phyloP scores from a whole-genome alignment of 495 filamentous ascomycete genomes.

The Penicillium roqueforti region DNA sequence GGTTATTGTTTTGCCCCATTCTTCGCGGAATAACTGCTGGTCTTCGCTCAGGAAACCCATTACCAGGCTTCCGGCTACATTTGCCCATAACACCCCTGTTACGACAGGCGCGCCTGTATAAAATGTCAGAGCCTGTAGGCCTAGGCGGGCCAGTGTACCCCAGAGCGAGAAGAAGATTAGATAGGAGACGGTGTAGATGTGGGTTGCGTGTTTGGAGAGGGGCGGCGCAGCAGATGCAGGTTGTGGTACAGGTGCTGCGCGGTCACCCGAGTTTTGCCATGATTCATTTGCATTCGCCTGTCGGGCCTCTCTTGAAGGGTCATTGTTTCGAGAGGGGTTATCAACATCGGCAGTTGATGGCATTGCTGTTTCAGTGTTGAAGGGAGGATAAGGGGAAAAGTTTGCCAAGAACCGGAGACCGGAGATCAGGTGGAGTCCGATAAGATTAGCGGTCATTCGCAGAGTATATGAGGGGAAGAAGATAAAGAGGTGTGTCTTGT shows the following conservation, averaged over 20 bases:
- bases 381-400: background rate
- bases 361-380: background rate
- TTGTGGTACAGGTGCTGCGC: background rate
- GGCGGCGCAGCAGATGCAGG: slow-evolving; percentile 7
- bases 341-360: background rate
- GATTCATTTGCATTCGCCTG: slow-evolving; percentile 5
- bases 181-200: slow-evolving; percentile 75
- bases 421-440: slow-evolving; percentile 11
- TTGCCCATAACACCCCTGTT: slow-evolving; percentile 81
- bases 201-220: slow-evolving; percentile 56
- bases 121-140: slow-evolving; percentile 73
- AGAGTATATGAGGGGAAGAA: slow-evolving; percentile 5
- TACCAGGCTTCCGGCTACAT: slow-evolving; percentile 75
- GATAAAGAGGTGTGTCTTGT: background rate
- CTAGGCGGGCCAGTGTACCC: slow-evolving; percentile 81
- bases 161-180: slow-evolving; percentile 83
- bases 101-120: slow-evolving; percentile 75
- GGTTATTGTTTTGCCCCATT: slow-evolving; percentile 46
- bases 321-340: slow-evolving; percentile 7
- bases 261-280: background rate
- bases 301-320: slow-evolving; percentile 7
- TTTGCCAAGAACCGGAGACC: slow-evolving; percentile 6
- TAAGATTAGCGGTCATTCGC: background rate
- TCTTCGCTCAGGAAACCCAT: slow-evolving; percentile 88
- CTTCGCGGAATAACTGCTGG: slow-evolving; percentile 65